Evolutionary conservation across 805 yeast species (phyloP), one percentile per base, ranked within the genome.

Genomic region (Wickerhamomyces sydowiorum): DNA sequence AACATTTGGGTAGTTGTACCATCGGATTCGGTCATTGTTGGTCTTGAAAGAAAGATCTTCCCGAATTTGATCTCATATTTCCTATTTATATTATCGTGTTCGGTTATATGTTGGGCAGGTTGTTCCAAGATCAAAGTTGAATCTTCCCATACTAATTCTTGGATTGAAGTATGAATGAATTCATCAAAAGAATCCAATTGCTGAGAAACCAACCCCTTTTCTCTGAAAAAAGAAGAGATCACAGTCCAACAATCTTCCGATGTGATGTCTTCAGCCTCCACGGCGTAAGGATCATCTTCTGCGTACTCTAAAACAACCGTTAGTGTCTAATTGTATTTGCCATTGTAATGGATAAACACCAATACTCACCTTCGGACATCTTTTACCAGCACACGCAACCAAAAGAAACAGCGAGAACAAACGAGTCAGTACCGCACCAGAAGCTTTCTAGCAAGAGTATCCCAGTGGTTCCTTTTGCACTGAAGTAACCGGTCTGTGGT

Each of bases 161-260:
- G 99, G 62, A 93, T 87, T 36, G 98, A 87, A 28, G 96, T 82
- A 64, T 89, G 96, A 52, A 93, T 90, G 67, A 93, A 93, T 70
- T 93, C 99, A 69, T 93, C 96, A 62, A 95, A 93, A 17, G 99
- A 95, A 60, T 93, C 99, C 59, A 93, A 74, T 72, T 93, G 99
- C 69, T 93, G 99, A 20, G 98, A 89, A 23, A 93, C 99, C 52
- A 93, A 75, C 46, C 99, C 99, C 61, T 90, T 91, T 60, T 90
- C 95, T 67, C 85, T 88, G 74, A 93, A 93, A 66, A 93, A 93
- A 15, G 98, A 79, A 23, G 96, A 85, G 52, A 93, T 93, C 48
- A 93, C 98, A 25, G 96, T 83, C 99, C 99, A 93, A 67, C 99
- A 93, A 73, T 93, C 99, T 70, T 93, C 99, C 23, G 96, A 86